Conservation (phyloP, 352 stramenopile species). For the Phytophthora hybrid region DNA sequence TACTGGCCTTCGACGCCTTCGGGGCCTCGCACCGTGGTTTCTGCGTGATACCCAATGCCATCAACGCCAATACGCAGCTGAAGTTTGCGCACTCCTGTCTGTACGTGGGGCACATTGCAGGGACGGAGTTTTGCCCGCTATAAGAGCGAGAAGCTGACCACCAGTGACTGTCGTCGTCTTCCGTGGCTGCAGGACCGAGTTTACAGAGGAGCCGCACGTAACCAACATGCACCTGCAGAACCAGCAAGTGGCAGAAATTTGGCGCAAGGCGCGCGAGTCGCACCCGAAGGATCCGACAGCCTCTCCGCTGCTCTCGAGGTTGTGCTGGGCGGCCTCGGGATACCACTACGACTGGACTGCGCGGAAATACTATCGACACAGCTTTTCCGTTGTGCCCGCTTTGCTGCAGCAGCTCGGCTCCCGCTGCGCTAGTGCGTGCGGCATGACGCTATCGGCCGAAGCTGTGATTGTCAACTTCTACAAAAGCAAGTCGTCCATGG, state of each 20-base stretch:
- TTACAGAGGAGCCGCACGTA: constrained; percentile 71
- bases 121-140: neutral
- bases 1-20: constrained; percentile 61
- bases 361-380: constrained; percentile 68
- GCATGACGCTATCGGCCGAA: constrained; percentile 61
- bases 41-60: constrained; percentile 67
- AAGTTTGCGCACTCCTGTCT: constrained; percentile 62
- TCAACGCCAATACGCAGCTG: constrained; percentile 62
- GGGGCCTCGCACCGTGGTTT: constrained; percentile 65
- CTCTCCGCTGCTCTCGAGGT: constrained; percentile 58
- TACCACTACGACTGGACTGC: constrained; percentile 89
- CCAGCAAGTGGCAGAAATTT: constrained; percentile 60
- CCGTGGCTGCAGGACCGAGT: constrained; percentile 59
- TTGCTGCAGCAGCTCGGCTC: constrained; percentile 53
- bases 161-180: constrained; percentile 4
- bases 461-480: constrained; percentile 90
- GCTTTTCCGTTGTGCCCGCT: constrained; percentile 60
- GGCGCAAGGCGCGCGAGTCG: constrained; percentile 52
- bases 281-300: constrained; percentile 49
- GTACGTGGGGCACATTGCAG: constrained; percentile 39
- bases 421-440: constrained; percentile 58
- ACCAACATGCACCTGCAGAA: constrained; percentile 83
- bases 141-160: constrained; percentile 12
- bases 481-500: constrained; percentile 80
- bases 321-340: constrained; percentile 76